These are phyloP conservation scores for Venturia aucupariae DNA, from an alignment of 2,329 filamentous ascomycete genomes.

Conservation along the genomic window DNA sequence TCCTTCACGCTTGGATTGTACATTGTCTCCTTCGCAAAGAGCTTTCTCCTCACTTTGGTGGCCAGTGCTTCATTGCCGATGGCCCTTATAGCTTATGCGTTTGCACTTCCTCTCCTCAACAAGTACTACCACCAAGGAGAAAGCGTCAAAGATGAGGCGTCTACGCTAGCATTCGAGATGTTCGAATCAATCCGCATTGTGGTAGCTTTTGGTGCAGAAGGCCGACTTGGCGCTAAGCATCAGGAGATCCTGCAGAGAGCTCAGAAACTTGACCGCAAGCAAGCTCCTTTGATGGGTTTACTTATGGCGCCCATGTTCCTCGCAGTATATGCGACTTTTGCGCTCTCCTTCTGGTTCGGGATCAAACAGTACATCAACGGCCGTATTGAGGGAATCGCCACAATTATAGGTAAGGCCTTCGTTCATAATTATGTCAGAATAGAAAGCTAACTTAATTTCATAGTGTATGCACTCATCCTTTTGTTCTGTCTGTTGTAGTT, in stretches of 20 bases:
- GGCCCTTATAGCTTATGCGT: constrained; percentile 26
- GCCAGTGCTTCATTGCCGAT: constrained; percentile 23
- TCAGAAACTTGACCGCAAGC: constrained; percentile 22
- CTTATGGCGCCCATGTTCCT: constrained; percentile 28
- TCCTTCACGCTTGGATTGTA: constrained; percentile 28
- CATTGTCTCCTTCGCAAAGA: constrained; percentile 24
- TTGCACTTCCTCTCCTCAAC: constrained; percentile 25
- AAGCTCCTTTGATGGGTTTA: constrained; percentile 26
- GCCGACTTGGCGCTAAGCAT: constrained; percentile 25
- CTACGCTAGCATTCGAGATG: constrained; percentile 29
- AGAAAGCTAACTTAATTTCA: background rate
- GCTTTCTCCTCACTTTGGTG: constrained; percentile 22
- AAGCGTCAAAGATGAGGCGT: constrained; percentile 26
- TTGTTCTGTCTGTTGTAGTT: background rate
- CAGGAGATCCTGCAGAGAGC: constrained; percentile 23
- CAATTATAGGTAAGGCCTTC: constrained; percentile 20
- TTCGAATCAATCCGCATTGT: constrained; percentile 30
- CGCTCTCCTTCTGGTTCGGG: constrained; percentile 31
- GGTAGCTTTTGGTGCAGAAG: constrained; percentile 29
- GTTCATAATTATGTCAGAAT: background rate
- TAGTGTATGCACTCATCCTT: background rate
- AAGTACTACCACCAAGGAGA: constrained; percentile 27
- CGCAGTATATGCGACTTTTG: constrained; percentile 29
- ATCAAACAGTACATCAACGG: constrained; percentile 28
- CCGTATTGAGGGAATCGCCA: constrained; percentile 22